Base-by-base conservation (phyloP, 805 yeast genomes). In the Aciculoconidium aculeatum region DNA sequence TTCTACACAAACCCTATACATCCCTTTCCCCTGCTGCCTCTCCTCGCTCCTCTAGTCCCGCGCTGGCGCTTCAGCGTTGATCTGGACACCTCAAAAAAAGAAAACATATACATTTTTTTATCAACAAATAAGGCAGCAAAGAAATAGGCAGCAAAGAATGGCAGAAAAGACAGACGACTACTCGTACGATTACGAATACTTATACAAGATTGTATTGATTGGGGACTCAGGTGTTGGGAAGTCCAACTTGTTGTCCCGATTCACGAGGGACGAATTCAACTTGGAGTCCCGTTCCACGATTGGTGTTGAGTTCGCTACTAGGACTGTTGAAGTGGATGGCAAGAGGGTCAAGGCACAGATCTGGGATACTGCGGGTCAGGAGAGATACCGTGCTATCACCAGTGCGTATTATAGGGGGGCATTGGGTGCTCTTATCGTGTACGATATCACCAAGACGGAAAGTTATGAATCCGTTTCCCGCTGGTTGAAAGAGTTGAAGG, bases 291-390 rank as follows among this genome's bases (percentile, higher is more conserved):
- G 92, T 58, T 82, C 94, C 31, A 90, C 98, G 15, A 90, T 90
- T 52, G 98, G 98, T 27, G 98, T 92, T 29, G 98, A 92, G 60
- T 90, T 90, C 65, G 97, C 97, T 24, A 92, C 97, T 13, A 74
- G 96, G 56, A 88, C 96, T 3, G 77, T 92, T 33, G 90, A 82
- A 47, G 78, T 83, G 39, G 90, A 82, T 42, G 87, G 86, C 23
- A 82, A 81, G 50, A 65, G 85, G 53, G 80, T 84, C 44, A 85
- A 84, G 56, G 90, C 94, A 4, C 94, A 86, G 60, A 80, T 87
- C 45, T 90, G 98, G 98, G 98, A 90, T 60, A 90, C 98, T 20
- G 98, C 98, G 2, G 98, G 98, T 38, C 98, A 90, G 66, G 98
- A 90, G 61, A 77, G 98, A 58, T 90, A 92, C 67, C 77, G 98